Evolutionary conservation across 768 basidiomycete genomes (phyloP).

Genomic region (Podaxis mareebaensis): DNA sequence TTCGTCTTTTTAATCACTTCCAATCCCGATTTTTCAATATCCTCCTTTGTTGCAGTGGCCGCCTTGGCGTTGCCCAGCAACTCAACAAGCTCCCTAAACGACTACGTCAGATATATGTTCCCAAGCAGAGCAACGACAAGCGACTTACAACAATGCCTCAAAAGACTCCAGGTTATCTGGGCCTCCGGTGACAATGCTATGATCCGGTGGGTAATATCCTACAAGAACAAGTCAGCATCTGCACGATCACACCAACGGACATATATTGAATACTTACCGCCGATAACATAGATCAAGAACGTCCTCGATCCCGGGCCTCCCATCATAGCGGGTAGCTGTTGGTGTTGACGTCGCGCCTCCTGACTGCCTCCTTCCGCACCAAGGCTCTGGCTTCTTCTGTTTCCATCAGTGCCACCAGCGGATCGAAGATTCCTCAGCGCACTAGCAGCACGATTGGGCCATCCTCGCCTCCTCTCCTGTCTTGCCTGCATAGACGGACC

Average conservation of each 20-base stretch:
- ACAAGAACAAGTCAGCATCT: constrained; percentile 13
- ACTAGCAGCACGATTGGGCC: constrained; percentile 66
- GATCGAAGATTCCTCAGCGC: constrained; percentile 57
- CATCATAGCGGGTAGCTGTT: constrained; percentile 13
- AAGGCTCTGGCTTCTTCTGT: constrained; percentile 2
- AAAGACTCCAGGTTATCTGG: constrained; percentile 74
- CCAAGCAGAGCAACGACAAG: constrained; percentile 11
- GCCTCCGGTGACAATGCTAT: constrained; percentile 82
- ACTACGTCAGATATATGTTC: constrained; percentile 9
- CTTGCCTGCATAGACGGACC: constrained; percentile 16
- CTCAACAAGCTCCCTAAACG: constrained; percentile 74
- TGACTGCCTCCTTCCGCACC: constrained; percentile 24
- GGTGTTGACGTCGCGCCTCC: constrained; percentile 13
- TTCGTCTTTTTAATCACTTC: constrained; percentile 66
- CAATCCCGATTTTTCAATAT: constrained; percentile 83
- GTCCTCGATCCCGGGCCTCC: constrained; percentile 54
- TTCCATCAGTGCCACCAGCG: constrained; percentile 20
- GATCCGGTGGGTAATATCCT: constrained; percentile 94
- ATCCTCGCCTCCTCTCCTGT: constrained; percentile 27
- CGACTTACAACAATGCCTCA: constrained; percentile 70
- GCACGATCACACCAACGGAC: constrained; percentile 6
- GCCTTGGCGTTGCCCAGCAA: constrained; percentile 82
- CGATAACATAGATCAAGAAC: constrained; percentile 90
- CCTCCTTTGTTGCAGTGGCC: constrained; percentile 78
- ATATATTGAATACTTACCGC: constrained; percentile 45